Conservation (phyloP, 2,329 filamentous ascomycete genomes). For the Ilyonectria destructans region DNA sequence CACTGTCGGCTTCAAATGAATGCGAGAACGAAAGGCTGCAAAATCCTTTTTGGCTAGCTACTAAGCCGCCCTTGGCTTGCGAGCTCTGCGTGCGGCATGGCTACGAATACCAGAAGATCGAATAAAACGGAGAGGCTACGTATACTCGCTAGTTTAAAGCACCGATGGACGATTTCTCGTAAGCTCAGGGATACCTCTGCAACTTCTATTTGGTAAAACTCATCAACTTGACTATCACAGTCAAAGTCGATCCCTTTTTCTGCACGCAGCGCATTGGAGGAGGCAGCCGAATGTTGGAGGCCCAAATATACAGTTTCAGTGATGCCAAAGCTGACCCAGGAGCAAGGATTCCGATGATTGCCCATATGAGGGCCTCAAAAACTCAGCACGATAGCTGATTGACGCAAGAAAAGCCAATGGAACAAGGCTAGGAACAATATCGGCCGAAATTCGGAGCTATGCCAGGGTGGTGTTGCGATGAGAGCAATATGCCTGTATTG, state of each 20-base stretch:
- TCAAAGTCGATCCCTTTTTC: slow-evolving; percentile 14
- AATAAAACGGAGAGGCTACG: too few species aligned
- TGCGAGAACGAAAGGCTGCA: too few species aligned
- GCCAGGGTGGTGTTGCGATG: too few species aligned
- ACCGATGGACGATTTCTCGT: background rate
- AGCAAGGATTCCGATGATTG: slow-evolving; percentile 7
- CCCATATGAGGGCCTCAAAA: slow-evolving; percentile 2
- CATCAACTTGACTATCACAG: background rate
- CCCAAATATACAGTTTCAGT: slow-evolving; percentile 11
- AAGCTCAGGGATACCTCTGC: background rate
- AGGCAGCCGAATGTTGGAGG: background rate
- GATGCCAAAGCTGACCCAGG: slow-evolving; percentile 8
- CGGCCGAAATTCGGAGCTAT: too few species aligned
- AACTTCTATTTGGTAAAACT: background rate
- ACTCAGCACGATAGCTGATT: background rate
- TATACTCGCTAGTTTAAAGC: slow-evolving; percentile 1
- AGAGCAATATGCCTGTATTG: too few species aligned
- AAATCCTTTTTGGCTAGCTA: too few species aligned
- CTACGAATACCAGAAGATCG: too few species aligned
- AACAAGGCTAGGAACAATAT: too few species aligned
- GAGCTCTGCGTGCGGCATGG: too few species aligned
- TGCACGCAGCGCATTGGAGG: background rate
- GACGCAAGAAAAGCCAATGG: slow-evolving; percentile 13
- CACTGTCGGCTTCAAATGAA: too few species aligned
- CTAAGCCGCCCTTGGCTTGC: too few species aligned